Percentiles rank a stretch among this genome's conserved stretches.
Evolutionary conservation across 78 protist species (phyloP).

Genomic region (Dictyostelium capitatum): DNA sequence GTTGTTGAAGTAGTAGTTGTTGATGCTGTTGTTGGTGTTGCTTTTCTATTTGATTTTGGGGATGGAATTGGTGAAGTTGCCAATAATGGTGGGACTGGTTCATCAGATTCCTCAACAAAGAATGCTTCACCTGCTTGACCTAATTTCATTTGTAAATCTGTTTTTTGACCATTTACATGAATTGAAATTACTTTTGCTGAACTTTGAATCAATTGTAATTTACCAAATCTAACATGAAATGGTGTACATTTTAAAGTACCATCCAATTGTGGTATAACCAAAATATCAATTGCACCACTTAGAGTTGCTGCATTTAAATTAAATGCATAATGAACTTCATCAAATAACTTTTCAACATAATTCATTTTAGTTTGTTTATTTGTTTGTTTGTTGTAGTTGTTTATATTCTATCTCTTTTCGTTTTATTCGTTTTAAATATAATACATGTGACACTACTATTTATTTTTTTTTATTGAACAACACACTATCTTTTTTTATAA

Average conservation of each 20-base stretch:
- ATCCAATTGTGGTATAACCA: slow-evolving; percentile 89
- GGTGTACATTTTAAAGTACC: slow-evolving; percentile 90
- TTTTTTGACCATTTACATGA: slow-evolving; percentile 83
- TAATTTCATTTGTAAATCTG: slow-evolving; percentile 86
- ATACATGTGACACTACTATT: not conserved
- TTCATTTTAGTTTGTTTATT: slow-evolving; percentile 44
- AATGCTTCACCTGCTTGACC: slow-evolving; percentile 95
- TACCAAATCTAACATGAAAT: slow-evolving; percentile 96
- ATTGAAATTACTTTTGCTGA: slow-evolving; percentile 87
- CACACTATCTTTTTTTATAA: not conserved
- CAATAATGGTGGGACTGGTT: slow-evolving; percentile 66
- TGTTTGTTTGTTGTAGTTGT: too few species aligned
- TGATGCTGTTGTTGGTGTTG: not conserved
- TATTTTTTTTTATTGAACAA: not conserved
- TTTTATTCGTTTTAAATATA: not conserved
- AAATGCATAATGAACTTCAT: slow-evolving; percentile 77
- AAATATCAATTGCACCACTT: slow-evolving; percentile 94
- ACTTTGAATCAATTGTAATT: slow-evolving; percentile 83
- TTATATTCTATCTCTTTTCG: too few species aligned
- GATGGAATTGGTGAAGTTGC: slow-evolving; percentile 85
- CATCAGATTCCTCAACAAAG: slow-evolving; percentile 88
- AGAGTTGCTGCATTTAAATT: slow-evolving; percentile 92
- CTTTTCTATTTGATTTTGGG: slow-evolving; percentile 61
- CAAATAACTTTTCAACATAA: slow-evolving; percentile 84
- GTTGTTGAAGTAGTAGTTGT: slow-evolving; percentile 38